Percentiles rank a stretch among this genome's conserved stretches.
These are phyloP conservation scores for Chytriomyces hyalinus DNA, from an alignment of 192 early-diverging fungal species.

Conservation along the genomic window DNA sequence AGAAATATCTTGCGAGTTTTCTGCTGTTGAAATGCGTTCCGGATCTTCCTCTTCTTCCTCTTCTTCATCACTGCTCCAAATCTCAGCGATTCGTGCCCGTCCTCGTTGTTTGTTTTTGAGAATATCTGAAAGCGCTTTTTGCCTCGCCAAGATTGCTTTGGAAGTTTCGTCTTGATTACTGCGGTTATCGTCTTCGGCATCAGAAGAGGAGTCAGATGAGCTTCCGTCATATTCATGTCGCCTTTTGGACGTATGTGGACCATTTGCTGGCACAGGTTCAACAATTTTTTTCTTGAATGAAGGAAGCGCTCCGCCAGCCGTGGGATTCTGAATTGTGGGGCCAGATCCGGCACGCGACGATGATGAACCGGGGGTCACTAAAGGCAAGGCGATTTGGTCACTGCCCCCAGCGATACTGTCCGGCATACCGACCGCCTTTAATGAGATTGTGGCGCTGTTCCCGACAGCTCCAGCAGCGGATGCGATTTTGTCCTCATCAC, in stretches of 20 bases:
- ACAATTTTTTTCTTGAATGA: conserved; percentile 33
- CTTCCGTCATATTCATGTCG: not conserved
- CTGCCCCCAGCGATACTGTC: not conserved
- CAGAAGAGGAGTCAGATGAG: not conserved
- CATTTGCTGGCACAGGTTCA: not conserved
- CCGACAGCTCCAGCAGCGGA: not conserved
- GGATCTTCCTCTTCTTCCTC: conserved; percentile 26
- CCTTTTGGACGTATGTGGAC: not conserved
- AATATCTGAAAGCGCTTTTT: conserved; percentile 3
- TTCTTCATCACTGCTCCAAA: conserved; percentile 24
- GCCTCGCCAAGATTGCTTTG: conserved; percentile 26
- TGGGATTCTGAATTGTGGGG: no score
- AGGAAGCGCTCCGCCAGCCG: not conserved
- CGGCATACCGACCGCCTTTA: not conserved
- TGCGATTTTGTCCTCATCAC: not conserved
- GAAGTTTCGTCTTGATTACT: not conserved
- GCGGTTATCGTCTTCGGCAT: conserved; percentile 5
- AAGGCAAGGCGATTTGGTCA: not conserved
- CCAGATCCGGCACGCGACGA: not conserved
- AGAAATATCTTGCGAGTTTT: not conserved
- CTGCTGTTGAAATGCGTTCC: not conserved
- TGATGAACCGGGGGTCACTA: not conserved
- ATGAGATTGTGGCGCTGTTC: not conserved
- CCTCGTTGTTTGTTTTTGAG: conserved; percentile 5
- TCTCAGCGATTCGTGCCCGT: not conserved